These are phyloP conservation scores for Solanum rostratum DNA, from an alignment of 257 asterid genomes.

Conservation along the genomic window DNA sequence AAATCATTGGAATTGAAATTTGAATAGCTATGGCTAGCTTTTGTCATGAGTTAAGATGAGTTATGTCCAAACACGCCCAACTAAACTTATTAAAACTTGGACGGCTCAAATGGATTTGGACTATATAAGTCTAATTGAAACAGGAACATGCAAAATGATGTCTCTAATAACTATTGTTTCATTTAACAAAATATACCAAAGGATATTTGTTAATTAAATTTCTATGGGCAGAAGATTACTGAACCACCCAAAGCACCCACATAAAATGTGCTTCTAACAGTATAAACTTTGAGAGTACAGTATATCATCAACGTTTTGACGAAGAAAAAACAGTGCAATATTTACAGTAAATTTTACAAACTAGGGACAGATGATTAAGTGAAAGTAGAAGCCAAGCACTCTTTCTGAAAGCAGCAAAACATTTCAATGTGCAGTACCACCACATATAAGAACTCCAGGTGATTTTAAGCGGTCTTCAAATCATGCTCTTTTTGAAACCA, in stretches of 20 bases:
- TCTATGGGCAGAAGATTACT: not conserved
- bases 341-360: not conserved
- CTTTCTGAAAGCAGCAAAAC: not conserved
- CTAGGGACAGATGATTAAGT: not conserved
- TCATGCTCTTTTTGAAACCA: conserved; percentile 40
- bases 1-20: too few species aligned
- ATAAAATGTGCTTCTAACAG: too few species aligned
- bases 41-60: too few species aligned
- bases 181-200: too few species aligned
- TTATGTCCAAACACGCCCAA: too few species aligned
- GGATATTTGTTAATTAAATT: too few species aligned
- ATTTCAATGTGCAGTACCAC: not conserved
- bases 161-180: too few species aligned
- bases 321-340: not conserved
- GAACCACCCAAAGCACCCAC: not conserved
- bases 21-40: too few species aligned
- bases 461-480: conserved; percentile 30
- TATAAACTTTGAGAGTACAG: not conserved
- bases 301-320: not conserved
- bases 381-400: not conserved
- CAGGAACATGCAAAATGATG: too few species aligned
- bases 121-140: too few species aligned
- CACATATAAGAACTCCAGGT: not conserved
- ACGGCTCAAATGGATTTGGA: too few species aligned
- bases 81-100: too few species aligned